Evolutionary conservation across 148 eudicot genomes (phyloP).

Genomic region (Rhododendron henanense): DNA sequence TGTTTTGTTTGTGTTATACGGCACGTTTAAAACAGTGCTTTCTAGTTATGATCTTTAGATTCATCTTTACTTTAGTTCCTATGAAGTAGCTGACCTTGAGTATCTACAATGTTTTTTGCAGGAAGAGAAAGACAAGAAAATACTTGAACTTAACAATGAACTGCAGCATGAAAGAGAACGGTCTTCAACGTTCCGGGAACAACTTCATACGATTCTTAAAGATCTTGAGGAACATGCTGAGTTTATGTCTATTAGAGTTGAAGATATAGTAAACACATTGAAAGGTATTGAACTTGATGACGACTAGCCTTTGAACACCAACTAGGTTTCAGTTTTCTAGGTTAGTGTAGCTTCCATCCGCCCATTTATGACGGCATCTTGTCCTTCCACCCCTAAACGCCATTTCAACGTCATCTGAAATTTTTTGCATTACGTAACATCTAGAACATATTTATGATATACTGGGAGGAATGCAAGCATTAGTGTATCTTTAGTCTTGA

Average conservation of each 20-base stretch:
- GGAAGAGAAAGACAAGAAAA: constrained; percentile 21
- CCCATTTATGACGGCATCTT: too few relatives aligned
- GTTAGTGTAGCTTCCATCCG: too few relatives aligned
- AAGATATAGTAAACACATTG: constrained; percentile 13
- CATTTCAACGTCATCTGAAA: too few relatives aligned
- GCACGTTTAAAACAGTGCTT: not conserved
- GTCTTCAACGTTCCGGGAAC: constrained; percentile 11
- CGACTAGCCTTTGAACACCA: not conserved
- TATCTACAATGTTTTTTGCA: constrained; percentile 1
- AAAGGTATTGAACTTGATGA: constrained; percentile 8
- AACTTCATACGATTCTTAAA: not conserved
- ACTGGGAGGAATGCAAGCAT: too few relatives aligned
- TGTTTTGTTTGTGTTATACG: too few relatives aligned
- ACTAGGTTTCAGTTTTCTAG: too few relatives aligned
- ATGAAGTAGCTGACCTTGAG: not conserved
- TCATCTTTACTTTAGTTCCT: constrained; percentile 2
- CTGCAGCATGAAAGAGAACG: constrained; percentile 14
- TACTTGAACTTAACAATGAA: constrained; percentile 8
- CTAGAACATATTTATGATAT: too few relatives aligned
- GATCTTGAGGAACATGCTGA: constrained; percentile 11
- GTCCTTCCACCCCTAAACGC: too few relatives aligned
- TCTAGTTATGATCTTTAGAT: not conserved
- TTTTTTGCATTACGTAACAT: too few relatives aligned
- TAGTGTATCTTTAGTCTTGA: too few relatives aligned
- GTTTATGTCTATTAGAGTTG: constrained; percentile 15